Percentiles rank a stretch among this genome's conserved stretches.
Evolutionary conservation across 257 asterid species (phyloP).

Genomic region (Thymus mandschuricus): DNA sequence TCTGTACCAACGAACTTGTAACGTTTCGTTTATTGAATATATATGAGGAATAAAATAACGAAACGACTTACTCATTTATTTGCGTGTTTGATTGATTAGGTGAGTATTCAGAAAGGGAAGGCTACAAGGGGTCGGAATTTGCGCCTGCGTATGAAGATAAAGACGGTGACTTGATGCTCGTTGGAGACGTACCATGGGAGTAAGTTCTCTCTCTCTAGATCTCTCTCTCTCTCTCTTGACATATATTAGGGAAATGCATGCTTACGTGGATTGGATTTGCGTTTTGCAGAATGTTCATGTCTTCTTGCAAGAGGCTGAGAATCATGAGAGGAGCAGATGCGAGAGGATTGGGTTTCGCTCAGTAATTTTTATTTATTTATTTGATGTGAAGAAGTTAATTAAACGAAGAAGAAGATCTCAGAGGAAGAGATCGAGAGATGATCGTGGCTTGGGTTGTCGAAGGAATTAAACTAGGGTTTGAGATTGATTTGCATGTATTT

Average conservation of each 20-base stretch:
- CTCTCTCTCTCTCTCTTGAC: not conserved
- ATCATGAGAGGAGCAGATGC: constrained; percentile 84
- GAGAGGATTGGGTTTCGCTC: constrained; percentile 64
- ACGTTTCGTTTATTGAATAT: too few species aligned
- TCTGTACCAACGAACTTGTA: too few species aligned
- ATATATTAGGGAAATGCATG: not conserved
- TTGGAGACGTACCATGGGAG: constrained; percentile 95
- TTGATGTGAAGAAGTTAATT: not conserved
- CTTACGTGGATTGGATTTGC: not conserved
- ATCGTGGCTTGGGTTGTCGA: constrained; percentile 62
- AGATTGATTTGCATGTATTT: constrained; percentile 36
- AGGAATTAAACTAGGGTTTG: constrained; percentile 32
- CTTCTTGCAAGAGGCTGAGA: constrained; percentile 79
- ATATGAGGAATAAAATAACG: too few species aligned
- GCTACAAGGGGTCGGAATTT: constrained; percentile 82
- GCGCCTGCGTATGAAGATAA: constrained; percentile 94
- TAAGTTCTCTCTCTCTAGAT: constrained; percentile 35
- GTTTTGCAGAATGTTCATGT: constrained; percentile 69
- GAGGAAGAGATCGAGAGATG: constrained; percentile 24
- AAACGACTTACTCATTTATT: too few species aligned
- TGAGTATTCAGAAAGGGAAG: constrained; percentile 87
- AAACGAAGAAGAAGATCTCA: constrained; percentile 21
- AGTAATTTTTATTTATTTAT: not conserved
- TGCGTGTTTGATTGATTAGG: constrained; percentile 49
- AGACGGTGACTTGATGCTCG: constrained; percentile 93